Base-by-base conservation (phyloP, 106 monocot species). In the Vanilla planifolia region DNA sequence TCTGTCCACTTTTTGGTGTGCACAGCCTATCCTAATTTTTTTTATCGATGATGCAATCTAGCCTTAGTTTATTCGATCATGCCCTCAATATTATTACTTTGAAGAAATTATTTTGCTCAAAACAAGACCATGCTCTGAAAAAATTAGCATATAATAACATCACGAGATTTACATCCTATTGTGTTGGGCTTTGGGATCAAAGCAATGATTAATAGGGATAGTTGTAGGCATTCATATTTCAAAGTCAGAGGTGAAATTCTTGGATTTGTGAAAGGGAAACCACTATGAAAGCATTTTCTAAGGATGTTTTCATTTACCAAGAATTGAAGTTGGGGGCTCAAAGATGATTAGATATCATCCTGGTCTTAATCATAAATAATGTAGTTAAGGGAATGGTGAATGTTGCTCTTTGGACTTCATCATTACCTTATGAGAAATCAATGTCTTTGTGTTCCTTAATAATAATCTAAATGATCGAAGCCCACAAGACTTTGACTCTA, bases 231-330 rank as follows among this genome's bases (percentile, higher is more conserved):
- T 48, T 48, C 59, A 48, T 69, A 69, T 60, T 69, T 60, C 79
- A 84, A 75, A 75, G 79, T 84, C 75, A 75, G 75, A 84, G 79
- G 79, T 76, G 85, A 85, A 79, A 85, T 85, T 85, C 76, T 79
- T 85, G 79, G 79, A 85, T 85, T 85, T 85, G 80, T 85, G 85
- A 76, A 85, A 85, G 76, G 80, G 55, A 79, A 79, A 85, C 79
- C 64, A 85, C 79, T 76, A 79, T 79, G 75, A 80, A 80, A 85
- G 77, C 77, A 85, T 80, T 85, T 85, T 68, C 79, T 73, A 73
- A 79, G 58, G 79, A 73, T n/a, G n/a, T n/a, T n/a, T n/a, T n/a
- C n/a, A n/a, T n/a, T n/a, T n/a, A n/a, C n/a, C n/a, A n/a, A n/a
- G 69, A 73, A 79, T 21, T 60, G 73, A 79, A 79, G 79, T 79